Percentiles rank a stretch among this genome's conserved stretches.
Conservation (phyloP, 2,329 filamentous ascomycete genomes). For the Scopulariopsis brevicaulis region DNA sequence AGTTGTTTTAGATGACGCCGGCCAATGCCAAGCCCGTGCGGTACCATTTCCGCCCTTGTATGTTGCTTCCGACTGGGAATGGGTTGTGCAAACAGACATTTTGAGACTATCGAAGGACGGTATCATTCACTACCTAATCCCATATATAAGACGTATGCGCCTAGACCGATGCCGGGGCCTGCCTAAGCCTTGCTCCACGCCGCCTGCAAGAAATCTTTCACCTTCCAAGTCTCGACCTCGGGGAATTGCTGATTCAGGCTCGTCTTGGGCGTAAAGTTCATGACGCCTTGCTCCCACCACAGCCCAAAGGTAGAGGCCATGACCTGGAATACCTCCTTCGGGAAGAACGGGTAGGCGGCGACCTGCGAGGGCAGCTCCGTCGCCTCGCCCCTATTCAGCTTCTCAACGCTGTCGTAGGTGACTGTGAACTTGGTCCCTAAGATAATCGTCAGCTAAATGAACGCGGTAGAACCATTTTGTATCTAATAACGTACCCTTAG, state of each 20-base stretch:
- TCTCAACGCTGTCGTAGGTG: conserved; percentile 17
- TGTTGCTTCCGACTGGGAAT: too few species aligned
- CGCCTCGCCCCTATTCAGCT: conserved; percentile 18
- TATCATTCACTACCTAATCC: too few species aligned
- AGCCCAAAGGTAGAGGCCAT: conserved; percentile 12
- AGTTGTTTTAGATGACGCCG: too few species aligned
- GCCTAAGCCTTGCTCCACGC: not conserved
- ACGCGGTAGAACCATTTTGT: too few species aligned
- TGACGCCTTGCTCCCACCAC: conserved; percentile 10
- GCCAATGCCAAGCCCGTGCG: too few species aligned
- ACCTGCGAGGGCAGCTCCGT: conserved; percentile 19
- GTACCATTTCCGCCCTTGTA: too few species aligned
- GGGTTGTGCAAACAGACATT: too few species aligned
- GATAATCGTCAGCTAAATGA: conserved; percentile 9
- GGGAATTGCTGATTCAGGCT: conserved; percentile 17
- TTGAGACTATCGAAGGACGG: too few species aligned
- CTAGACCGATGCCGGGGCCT: too few species aligned
- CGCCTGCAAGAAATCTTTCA: not conserved
- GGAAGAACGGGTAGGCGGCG: conserved; percentile 12
- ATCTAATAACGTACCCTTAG: conserved; percentile 19
- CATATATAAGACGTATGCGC: too few species aligned
- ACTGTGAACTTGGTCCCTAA: conserved; percentile 22
- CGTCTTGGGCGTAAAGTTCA: conserved; percentile 9
- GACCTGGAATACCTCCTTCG: conserved; percentile 12
- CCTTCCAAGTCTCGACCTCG: conserved; percentile 10